A percentile compares a stretch with the other conserved stretches of the same genome.
These are phyloP conservation scores for Colletotrichum lupini DNA, from an alignment of 2,329 filamentous ascomycete genomes.

Conservation along the genomic window DNA sequence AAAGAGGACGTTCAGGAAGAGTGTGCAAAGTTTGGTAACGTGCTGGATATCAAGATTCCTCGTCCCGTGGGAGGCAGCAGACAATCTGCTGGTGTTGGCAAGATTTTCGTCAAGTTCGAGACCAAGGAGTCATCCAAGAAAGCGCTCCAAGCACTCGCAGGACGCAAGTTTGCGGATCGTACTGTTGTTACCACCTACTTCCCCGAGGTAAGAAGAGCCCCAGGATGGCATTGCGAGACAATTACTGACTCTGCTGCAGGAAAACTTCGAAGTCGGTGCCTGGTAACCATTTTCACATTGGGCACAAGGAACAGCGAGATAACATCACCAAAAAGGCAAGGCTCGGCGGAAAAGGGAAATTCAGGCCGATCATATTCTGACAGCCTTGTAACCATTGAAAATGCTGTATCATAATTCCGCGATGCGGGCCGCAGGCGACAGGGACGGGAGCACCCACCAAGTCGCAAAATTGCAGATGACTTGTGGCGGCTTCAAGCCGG, in stretches of 20 bases:
- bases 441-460: slow-evolving; percentile 9
- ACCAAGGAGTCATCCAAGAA: slow-evolving; percentile 80
- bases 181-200: slow-evolving; percentile 98
- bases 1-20: slow-evolving; percentile 94
- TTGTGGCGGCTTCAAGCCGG: not conserved
- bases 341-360: slow-evolving; percentile 11
- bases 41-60: slow-evolving; percentile 92
- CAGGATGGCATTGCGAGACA: not conserved
- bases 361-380: slow-evolving; percentile 12
- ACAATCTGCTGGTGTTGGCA: slow-evolving; percentile 90
- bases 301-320: not conserved
- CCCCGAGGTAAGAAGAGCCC: slow-evolving; percentile 74
- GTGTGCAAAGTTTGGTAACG: slow-evolving; percentile 87
- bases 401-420: slow-evolving; percentile 31
- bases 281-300: slow-evolving; percentile 68
- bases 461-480: not conserved
- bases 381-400: slow-evolving; percentile 31
- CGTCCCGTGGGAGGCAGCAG: slow-evolving; percentile 85
- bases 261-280: slow-evolving; percentile 92
- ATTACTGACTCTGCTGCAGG: slow-evolving; percentile 63
- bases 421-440: slow-evolving; percentile 6
- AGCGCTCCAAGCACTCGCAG: slow-evolving; percentile 89
- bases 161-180: slow-evolving; percentile 94
- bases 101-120: slow-evolving; percentile 97
- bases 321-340: slow-evolving; percentile 7